Evolutionary conservation across 352 stramenopile genomes (phyloP).

Genomic region (Globisporangium echinulatum): DNA sequence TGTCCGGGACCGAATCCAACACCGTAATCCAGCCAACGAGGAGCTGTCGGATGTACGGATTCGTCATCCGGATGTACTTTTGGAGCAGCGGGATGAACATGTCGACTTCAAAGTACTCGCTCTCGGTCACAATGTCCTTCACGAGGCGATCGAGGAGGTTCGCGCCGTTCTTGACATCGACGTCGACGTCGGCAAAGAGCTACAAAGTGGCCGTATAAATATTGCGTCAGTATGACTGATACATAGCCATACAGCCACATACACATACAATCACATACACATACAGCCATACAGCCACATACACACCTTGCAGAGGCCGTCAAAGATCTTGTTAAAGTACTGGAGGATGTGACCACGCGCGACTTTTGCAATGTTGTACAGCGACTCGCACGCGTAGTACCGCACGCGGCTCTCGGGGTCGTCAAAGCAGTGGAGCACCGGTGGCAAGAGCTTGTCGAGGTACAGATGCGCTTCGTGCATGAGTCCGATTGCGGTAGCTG

Average conservation of each 20-base stretch:
- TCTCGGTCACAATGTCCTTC: constrained; percentile 99
- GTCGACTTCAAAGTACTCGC: constrained; percentile 97
- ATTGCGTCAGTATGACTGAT: not conserved
- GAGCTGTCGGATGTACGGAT: constrained; percentile 98
- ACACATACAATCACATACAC: not conserved
- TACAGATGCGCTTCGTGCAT: constrained; percentile 90
- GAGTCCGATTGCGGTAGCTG: constrained; percentile 96
- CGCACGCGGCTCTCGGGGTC: constrained; percentile 96
- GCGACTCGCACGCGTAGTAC: constrained; percentile 99
- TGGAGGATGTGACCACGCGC: constrained; percentile 91
- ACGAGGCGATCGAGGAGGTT: constrained; percentile 90
- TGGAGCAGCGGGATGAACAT: constrained; percentile 98
- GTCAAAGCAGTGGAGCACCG: constrained; percentile 99
- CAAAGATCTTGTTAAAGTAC: constrained; percentile 99
- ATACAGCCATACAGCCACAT: not conserved
- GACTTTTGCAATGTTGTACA: constrained; percentile 99
- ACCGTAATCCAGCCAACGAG: constrained; percentile 98
- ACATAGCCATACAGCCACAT: not conserved
- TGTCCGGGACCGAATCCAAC: constrained; percentile 97
- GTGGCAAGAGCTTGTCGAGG: constrained; percentile 92
- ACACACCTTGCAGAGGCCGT: constrained; percentile 83
- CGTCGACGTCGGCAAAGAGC: constrained; percentile 98
- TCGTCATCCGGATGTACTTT: constrained; percentile 98
- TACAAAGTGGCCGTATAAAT: constrained; percentile 37
- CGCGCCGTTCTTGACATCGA: constrained; percentile 98